A percentile compares a stretch with the other conserved stretches of the same genome.
Conservation (phyloP, 2,329 filamentous ascomycete species). For the Fusarium succisae region DNA sequence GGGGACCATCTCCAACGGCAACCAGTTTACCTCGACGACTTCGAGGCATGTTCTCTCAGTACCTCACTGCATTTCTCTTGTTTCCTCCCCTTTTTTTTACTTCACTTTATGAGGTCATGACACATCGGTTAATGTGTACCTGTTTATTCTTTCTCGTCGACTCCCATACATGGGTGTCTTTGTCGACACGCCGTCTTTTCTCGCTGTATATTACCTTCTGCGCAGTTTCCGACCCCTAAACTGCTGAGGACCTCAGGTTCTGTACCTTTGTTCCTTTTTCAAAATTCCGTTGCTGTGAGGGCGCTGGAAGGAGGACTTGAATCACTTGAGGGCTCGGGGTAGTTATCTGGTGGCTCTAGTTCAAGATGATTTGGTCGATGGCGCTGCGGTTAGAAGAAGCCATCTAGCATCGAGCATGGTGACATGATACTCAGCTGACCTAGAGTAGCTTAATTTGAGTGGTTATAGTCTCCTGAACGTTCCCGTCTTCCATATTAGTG, state of each 20-base stretch:
- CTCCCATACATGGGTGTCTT: slow-evolving; percentile 24
- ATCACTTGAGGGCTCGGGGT: not conserved
- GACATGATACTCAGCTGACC: slow-evolving; percentile 22
- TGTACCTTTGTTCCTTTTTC: slow-evolving; percentile 15
- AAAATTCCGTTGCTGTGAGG: not conserved
- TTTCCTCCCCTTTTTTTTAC: not conserved
- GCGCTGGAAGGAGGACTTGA: not conserved
- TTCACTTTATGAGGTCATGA: slow-evolving; percentile 49
- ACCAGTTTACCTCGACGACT: slow-evolving; percentile 5
- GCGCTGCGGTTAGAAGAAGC: slow-evolving; percentile 8
- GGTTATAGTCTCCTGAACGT: slow-evolving; percentile 24
- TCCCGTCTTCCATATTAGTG: not conserved
- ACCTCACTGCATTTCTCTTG: slow-evolving; percentile 20
- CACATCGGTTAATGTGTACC: slow-evolving; percentile 48
- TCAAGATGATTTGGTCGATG: slow-evolving; percentile 23
- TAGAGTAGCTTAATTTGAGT: slow-evolving; percentile 38
- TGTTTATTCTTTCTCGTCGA: slow-evolving; percentile 40
- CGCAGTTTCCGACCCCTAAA: slow-evolving; percentile 43
- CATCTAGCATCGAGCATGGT: slow-evolving; percentile 19
- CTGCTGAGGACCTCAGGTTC: slow-evolving; percentile 26
- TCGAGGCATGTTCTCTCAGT: slow-evolving; percentile 11
- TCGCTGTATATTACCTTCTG: slow-evolving; percentile 46
- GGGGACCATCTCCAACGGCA: slow-evolving; percentile 18
- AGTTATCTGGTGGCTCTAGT: slow-evolving; percentile 16
- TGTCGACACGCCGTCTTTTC: slow-evolving; percentile 28